A percentile compares a stretch with the other conserved stretches of the same genome.
Conservation (phyloP, 2,329 filamentous ascomycete genomes). For the Fusarium piperis region DNA sequence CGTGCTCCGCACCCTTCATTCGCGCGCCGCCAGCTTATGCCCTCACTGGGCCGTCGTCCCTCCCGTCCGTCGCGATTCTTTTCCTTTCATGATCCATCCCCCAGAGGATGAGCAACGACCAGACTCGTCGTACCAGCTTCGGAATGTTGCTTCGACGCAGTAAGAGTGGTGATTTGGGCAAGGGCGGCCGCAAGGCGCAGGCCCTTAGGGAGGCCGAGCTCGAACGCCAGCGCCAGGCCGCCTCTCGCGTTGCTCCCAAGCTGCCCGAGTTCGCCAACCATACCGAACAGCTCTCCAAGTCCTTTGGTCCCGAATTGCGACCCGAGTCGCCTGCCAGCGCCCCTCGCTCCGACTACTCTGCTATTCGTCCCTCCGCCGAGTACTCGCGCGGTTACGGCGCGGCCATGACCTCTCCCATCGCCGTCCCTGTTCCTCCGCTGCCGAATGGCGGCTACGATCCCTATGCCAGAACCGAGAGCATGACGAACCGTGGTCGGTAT, state of each 20-base stretch:
- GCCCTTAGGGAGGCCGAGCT: slow-evolving; percentile 61
- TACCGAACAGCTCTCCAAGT: slow-evolving; percentile 57
- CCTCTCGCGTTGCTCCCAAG: slow-evolving; percentile 60
- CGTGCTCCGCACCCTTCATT: slow-evolving; percentile 36
- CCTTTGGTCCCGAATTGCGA: slow-evolving; percentile 63
- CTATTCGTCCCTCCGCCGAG: slow-evolving; percentile 63
- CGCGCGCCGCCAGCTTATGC: slow-evolving; percentile 28
- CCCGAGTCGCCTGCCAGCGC: slow-evolving; percentile 70
- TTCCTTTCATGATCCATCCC: slow-evolving; percentile 39
- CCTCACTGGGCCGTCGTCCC: slow-evolving; percentile 19
- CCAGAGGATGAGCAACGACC: slow-evolving; percentile 45
- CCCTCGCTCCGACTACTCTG: slow-evolving; percentile 57
- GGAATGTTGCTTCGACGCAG: slow-evolving; percentile 72
- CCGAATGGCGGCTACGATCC: slow-evolving; percentile 75
- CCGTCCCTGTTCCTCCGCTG: slow-evolving; percentile 65
- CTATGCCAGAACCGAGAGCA: slow-evolving; percentile 88
- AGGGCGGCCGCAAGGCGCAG: slow-evolving; percentile 68
- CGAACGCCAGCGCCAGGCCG: slow-evolving; percentile 60
- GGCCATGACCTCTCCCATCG: slow-evolving; percentile 43
- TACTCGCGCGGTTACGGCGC: slow-evolving; percentile 53
- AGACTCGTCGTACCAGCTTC: slow-evolving; percentile 55
- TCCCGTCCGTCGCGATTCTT: slow-evolving; percentile 32
- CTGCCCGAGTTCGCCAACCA: slow-evolving; percentile 63
- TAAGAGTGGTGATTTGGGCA: slow-evolving; percentile 73
- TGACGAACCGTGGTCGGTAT: slow-evolving; percentile 95